Evolutionary conservation across 192 early-diverging fungal genomes (phyloP).

Genomic region (Globomyces pollinis-pini): DNA sequence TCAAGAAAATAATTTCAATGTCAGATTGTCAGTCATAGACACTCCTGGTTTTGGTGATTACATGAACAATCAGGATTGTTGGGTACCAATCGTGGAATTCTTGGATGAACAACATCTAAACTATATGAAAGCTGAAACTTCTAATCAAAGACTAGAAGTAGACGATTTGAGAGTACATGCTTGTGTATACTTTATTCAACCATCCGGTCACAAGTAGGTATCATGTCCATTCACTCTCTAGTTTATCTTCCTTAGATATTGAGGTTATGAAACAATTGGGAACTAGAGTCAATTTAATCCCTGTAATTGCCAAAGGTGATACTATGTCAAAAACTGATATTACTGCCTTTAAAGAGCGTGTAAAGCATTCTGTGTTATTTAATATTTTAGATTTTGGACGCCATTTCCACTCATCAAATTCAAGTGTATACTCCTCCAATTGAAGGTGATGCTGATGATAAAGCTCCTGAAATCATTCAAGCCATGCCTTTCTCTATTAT

Average conservation of each 20-base stretch:
- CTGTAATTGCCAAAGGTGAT: constrained; percentile 97
- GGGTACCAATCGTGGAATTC: constrained; percentile 96
- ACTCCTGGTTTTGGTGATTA: constrained; percentile 78
- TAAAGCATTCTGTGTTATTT: constrained; percentile 39
- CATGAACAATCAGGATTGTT: constrained; percentile 79
- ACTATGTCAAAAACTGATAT: constrained; percentile 90
- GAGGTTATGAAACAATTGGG: constrained; percentile 97
- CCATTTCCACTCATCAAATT: constrained; percentile 86
- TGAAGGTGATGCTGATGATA: constrained; percentile 81
- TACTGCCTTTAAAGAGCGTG: constrained; percentile 89
- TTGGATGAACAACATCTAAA: constrained; percentile 96
- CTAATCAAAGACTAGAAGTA: constrained; percentile 72
- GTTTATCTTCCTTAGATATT: constrained; percentile 75
- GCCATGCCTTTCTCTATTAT: constrained; percentile 97
- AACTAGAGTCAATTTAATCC: constrained; percentile 94
- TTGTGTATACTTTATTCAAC: constrained; percentile 98
- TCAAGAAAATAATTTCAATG: constrained; percentile 98
- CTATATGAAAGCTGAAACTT: constrained; percentile 87
- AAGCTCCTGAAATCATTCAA: constrained; percentile 42
- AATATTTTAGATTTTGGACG: constrained; percentile 74
- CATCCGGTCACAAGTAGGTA: constrained; percentile 85
- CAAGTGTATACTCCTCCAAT: constrained; percentile 82
- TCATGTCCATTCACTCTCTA: constrained; percentile 16
- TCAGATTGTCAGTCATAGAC: constrained; percentile 89
- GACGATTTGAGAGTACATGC: constrained; percentile 96